phyloP scores from a whole-genome alignment of 768 basidiomycete species.

The Podaxis rugospora region DNA sequence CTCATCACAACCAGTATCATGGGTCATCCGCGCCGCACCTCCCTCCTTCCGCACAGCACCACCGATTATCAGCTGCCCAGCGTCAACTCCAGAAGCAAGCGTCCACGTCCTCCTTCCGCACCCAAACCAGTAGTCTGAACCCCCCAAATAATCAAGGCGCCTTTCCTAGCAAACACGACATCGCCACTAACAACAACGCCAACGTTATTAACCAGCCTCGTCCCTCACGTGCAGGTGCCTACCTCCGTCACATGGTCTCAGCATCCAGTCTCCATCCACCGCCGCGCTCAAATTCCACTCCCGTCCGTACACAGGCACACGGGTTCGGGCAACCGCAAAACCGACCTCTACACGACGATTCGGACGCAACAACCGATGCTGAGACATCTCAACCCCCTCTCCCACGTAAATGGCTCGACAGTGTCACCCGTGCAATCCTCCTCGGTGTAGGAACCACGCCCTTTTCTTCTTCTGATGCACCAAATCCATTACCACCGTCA shows the following conservation, averaged over 20 bases:
- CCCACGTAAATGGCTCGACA: conserved; percentile 67
- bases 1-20: neutral
- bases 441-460: conserved; percentile 33
- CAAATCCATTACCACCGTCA: neutral
- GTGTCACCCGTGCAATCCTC: conserved; percentile 63
- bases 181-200: conserved; percentile 20
- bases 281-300: conserved; percentile 30
- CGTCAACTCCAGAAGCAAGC: conserved; percentile 4
- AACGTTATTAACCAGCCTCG: conserved; percentile 29
- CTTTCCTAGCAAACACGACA: conserved; percentile 13
- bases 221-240: conserved; percentile 56
- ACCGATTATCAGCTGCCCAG: neutral
- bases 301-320: conserved; percentile 12
- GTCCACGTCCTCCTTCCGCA: conserved; percentile 1
- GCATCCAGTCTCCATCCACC: conserved; percentile 33
- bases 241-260: conserved; percentile 75
- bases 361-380: conserved; percentile 14
- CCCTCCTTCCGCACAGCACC: neutral
- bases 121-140: neutral
- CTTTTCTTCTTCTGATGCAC: neutral
- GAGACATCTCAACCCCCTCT: conserved; percentile 41
- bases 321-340: conserved; percentile 9
- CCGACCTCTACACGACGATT: conserved; percentile 28
- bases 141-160: neutral
- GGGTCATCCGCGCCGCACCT: neutral